A percentile compares a stretch with the other conserved stretches of the same genome.
Evolutionary conservation across 2,329 filamentous ascomycete species (phyloP).

Genomic region (Blastomyces percursus): DNA sequence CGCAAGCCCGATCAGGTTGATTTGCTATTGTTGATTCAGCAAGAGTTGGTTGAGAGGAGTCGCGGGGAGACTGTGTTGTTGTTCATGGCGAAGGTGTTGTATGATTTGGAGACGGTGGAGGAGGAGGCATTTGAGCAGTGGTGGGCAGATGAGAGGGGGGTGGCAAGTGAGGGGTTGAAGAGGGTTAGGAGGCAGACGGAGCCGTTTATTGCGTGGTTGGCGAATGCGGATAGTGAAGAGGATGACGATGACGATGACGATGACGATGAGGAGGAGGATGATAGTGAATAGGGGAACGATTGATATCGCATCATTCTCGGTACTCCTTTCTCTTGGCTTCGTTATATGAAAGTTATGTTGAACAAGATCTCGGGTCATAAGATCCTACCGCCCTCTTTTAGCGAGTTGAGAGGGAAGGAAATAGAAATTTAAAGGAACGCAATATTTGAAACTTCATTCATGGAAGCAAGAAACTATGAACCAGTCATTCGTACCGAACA

Average conservation of each 20-base stretch:
- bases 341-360: no score
- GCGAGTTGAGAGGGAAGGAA: neutral
- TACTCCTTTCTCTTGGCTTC: no score
- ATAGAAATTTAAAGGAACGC: neutral
- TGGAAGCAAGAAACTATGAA: neutral
- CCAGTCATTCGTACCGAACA: neutral
- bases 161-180: conserved; percentile 56
- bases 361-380: no score
- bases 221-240: conserved; percentile 60
- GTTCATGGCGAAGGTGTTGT: conserved; percentile 71
- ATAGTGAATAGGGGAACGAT: conserved; percentile 13
- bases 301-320: neutral
- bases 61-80: conserved; percentile 60
- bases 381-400: neutral
- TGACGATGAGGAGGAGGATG: conserved; percentile 49
- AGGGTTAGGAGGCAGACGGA: conserved; percentile 62
- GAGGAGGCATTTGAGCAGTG: conserved; percentile 80
- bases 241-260: conserved; percentile 54
- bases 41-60: conserved; percentile 56
- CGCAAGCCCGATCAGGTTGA: conserved; percentile 66
- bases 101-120: conserved; percentile 72
- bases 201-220: conserved; percentile 73
- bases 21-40: conserved; percentile 71
- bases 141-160: conserved; percentile 69
- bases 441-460: neutral